Base-by-base conservation (phyloP, 23 red algal species). In the Porphyridium purpureum region DNA sequence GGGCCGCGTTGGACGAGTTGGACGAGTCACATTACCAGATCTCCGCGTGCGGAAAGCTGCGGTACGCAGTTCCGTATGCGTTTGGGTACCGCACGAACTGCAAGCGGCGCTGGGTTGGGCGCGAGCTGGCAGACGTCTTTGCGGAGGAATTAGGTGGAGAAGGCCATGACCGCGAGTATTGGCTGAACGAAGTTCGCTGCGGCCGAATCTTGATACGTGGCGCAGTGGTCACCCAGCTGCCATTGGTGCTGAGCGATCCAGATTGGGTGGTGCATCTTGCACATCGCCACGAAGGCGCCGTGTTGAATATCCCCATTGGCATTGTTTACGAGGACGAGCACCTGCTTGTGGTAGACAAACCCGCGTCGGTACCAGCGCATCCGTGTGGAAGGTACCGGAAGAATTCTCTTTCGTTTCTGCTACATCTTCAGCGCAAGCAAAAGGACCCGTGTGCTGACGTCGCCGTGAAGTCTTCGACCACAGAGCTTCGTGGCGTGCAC, bases 231-330 rank as follows among this genome's bases (percentile, higher is more conserved):
- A 40, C 27, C 22, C 17, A 33, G 11, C n/a, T n/a, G n/a, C n/a
- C n/a, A n/a, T n/a, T n/a, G n/a, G n/a, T n/a, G n/a, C n/a, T n/a
- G n/a, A n/a, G n/a, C n/a, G 2, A 2, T 1, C 40, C 50, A 33
- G 7, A 22, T 0, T 55, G 72, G 59, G 46, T 94, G 9, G 47
- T 70, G 21, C 75, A 94, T 57, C 11, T 48, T 3, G 76, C 69
- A 19, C 87, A 94, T 62, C 60, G 75, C 36, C 87, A 94, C 65
- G 75, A 94, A 42, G 55, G 71, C 9, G 76, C 71, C 9, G 51
- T 42, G 19, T 50, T 69, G 5, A 42, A 52, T 5, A 42, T 61
- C 11, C 7, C 4, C 21, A 49, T 69, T 25, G 51, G 57, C n/a
- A 57, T 98, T 0, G 35, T 79, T 27, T 35, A 23, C 53, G 69